Conservation (phyloP, 23 red algal genomes). For the Pyropia haitanensis region DNA sequence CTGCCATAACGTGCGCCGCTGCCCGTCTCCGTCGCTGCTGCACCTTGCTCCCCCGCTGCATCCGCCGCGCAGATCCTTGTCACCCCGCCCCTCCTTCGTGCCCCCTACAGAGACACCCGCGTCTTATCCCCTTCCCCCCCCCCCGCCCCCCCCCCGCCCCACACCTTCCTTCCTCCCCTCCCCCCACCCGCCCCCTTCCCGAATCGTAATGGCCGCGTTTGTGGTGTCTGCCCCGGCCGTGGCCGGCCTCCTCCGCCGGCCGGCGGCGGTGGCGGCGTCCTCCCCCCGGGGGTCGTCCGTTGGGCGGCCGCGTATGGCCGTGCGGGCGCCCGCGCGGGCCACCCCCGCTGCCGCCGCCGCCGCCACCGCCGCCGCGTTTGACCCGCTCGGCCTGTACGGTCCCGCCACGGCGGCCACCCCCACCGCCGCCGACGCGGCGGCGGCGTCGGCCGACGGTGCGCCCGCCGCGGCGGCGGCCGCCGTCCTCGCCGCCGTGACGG, state of each 20-base stretch:
- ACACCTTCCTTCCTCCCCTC: neutral
- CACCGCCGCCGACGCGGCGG: too few relatives aligned
- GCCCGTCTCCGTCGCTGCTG: too few relatives aligned
- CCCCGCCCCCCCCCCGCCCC: neutral
- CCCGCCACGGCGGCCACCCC: neutral
- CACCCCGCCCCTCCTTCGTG: neutral
- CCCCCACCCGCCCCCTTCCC: neutral
- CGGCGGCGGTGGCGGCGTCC: too few relatives aligned
- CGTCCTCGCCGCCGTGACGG: neutral
- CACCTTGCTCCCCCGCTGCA: too few relatives aligned
- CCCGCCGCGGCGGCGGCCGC: neutral
- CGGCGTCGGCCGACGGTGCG: neutral
- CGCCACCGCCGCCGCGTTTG: neutral
- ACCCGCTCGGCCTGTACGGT: neutral
- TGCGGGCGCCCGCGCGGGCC: neutral
- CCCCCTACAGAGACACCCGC: neutral
- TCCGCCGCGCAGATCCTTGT: neutral
- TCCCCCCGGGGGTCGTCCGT: neutral
- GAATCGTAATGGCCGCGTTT: neutral
- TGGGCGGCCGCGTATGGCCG: neutral
- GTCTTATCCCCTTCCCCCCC: neutral
- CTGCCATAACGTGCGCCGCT: too few relatives aligned
- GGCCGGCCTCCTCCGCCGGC: neutral
- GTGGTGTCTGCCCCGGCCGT: conserved; percentile 7
- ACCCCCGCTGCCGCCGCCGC: neutral